Conservation (phyloP, 495 filamentous ascomycete genomes). For the Amniculicola lignicola region DNA sequence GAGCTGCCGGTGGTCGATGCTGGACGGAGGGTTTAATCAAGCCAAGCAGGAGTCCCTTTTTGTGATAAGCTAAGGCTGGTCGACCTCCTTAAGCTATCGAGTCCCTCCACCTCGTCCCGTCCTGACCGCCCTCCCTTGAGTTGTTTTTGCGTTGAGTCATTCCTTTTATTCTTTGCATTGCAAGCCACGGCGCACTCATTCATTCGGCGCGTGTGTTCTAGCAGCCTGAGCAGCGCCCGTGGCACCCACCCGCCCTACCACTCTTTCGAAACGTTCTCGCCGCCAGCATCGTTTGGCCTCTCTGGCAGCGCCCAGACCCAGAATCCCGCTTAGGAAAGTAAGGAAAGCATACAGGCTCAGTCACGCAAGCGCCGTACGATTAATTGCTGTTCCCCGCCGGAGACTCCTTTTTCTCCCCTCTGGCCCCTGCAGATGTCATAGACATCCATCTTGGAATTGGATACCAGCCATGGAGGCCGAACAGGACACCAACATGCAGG, state of each 20-base stretch:
- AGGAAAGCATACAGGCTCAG: no score
- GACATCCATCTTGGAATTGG: neutral
- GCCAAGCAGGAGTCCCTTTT: constrained; percentile 14
- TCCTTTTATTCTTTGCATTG: constrained; percentile 2
- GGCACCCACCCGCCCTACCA: neutral
- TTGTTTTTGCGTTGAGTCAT: neutral
- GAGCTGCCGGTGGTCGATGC: neutral
- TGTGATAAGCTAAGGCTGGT: constrained; percentile 7
- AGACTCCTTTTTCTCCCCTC: neutral
- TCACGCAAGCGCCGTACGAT: no score
- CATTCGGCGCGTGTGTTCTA: constrained; percentile 25
- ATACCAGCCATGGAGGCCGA: constrained; percentile 13
- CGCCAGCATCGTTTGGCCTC: constrained; percentile 26
- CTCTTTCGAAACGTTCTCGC: constrained; percentile 32
- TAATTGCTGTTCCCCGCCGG: neutral
- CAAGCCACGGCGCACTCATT: neutral
- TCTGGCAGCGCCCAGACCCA: constrained; percentile 2
- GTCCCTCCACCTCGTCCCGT: neutral
- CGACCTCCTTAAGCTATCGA: constrained; percentile 9
- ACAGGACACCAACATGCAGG: neutral
- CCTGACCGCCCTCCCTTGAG: neutral
- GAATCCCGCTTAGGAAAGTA: neutral
- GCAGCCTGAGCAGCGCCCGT: neutral
- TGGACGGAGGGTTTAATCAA: constrained; percentile 8
- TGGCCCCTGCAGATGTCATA: constrained; percentile 19